Evolutionary conservation across 73 alveolate genomes (phyloP).

Genomic region (Uronychia binucleata): DNA sequence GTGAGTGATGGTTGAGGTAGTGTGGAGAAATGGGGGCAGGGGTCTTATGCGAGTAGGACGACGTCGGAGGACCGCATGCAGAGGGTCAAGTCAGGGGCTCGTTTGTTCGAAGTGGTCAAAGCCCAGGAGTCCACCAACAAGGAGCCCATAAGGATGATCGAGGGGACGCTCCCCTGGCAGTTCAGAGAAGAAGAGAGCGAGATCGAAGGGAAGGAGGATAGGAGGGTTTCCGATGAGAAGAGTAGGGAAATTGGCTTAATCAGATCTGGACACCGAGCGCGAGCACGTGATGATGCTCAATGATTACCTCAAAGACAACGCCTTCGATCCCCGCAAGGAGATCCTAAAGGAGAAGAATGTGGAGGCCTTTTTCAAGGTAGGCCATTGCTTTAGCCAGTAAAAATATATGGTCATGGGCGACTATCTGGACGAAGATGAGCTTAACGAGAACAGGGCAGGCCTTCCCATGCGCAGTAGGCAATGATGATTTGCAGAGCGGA

Average conservation of each 20-base stretch:
- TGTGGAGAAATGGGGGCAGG: too few species aligned
- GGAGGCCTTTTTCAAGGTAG: neutral
- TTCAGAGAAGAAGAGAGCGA: too few species aligned
- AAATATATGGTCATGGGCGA: constrained; percentile 35
- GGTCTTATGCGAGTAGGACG: too few species aligned
- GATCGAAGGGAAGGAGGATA: neutral
- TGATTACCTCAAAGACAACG: constrained; percentile 21
- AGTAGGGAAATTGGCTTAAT: neutral
- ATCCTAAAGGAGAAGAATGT: neutral
- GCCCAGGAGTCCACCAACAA: constrained; percentile 14
- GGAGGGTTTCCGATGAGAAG: neutral
- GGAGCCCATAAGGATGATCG: constrained; percentile 27
- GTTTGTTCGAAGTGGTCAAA: constrained; percentile 11
- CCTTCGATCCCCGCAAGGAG: constrained; percentile 53
- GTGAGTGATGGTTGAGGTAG: too few species aligned
- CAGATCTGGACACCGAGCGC: neutral
- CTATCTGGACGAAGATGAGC: constrained; percentile 40
- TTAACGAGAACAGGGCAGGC: neutral
- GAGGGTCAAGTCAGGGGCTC: constrained; percentile 36
- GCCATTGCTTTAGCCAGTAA: too few species aligned
- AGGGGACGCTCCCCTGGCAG: constrained; percentile 29
- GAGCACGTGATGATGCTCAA: too few species aligned
- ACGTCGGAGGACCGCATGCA: constrained; percentile 31
- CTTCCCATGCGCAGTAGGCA: too few species aligned
- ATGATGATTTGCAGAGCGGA: too few species aligned